Evolutionary conservation across 2,329 filamentous ascomycete genomes (phyloP).

Genomic region (Exophiala aquamarina): DNA sequence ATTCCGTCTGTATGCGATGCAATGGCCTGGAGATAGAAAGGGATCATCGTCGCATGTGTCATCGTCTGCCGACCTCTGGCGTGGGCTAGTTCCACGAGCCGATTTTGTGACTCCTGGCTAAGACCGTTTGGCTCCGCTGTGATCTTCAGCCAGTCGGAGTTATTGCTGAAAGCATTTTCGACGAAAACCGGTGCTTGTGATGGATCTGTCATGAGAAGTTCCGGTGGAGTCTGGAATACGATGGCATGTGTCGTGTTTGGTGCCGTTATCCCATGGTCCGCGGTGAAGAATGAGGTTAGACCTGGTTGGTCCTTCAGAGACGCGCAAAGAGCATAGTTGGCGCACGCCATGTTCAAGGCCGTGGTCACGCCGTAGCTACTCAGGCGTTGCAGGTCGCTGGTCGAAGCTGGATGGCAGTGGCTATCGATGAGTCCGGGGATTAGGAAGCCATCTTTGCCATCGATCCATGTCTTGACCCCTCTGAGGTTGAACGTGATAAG

Average conservation of each 20-base stretch:
- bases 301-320: not conserved
- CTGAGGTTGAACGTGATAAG: not conserved
- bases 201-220: not conserved
- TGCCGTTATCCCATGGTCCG: not conserved
- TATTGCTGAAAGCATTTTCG: not conserved
- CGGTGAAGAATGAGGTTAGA: slow-evolving; percentile 1
- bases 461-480: slow-evolving; percentile 6
- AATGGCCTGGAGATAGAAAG: not conserved
- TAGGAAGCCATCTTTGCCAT: slow-evolving; percentile 22
- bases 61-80: not conserved
- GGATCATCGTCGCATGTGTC: not conserved
- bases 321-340: not conserved
- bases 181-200: not conserved
- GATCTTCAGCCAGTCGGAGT: slow-evolving; percentile 5
- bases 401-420: slow-evolving; percentile 23
- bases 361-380: slow-evolving; percentile 28
- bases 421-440: slow-evolving; percentile 30
- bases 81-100: not conserved
- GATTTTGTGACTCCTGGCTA: not conserved
- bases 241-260: not conserved
- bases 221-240: not conserved
- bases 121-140: not conserved
- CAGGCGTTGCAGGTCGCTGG: slow-evolving; percentile 16
- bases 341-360: slow-evolving; percentile 15
- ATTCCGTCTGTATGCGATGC: not conserved